Evolutionary conservation across 371 early-diverging fungal species (phyloP).

Genomic region (Mucor lusitanicus): DNA sequence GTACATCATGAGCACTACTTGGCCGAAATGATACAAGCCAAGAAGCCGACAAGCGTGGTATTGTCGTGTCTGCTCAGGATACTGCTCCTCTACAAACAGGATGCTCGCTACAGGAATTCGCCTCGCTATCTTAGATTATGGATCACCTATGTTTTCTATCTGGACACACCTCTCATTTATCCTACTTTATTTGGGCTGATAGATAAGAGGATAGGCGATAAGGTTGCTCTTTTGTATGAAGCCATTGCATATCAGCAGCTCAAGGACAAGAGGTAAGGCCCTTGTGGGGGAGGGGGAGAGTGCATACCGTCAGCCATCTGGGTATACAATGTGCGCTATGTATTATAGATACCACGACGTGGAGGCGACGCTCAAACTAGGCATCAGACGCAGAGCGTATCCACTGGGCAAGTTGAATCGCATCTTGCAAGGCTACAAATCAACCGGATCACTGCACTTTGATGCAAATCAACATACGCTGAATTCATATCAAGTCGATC

Average conservation of each 20-base stretch:
- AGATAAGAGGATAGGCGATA: conserved; percentile 31
- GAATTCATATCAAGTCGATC: not conserved
- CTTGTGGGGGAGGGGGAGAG: not conserved
- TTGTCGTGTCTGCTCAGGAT: not conserved
- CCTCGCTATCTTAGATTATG: conserved; percentile 34
- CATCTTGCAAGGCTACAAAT: not conserved
- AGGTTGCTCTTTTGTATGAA: conserved; percentile 31
- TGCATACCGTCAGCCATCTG: not conserved
- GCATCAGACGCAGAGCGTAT: conserved; percentile 23
- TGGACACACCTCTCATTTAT: conserved; percentile 5
- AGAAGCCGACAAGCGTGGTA: not conserved
- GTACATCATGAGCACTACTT: conserved; percentile 8
- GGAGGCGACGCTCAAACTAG: conserved; percentile 17
- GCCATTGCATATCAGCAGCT: conserved; percentile 22
- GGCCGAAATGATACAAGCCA: not conserved
- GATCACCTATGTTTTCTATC: conserved; percentile 30
- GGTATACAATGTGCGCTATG: not conserved
- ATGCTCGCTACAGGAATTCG: conserved; percentile 15
- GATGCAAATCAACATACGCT: not conserved
- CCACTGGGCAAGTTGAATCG: conserved; percentile 22
- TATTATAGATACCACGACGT: conserved; percentile 22
- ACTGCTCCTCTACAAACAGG: conserved; percentile 2
- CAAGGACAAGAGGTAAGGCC: conserved; percentile 2
- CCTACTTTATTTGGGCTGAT: conserved; percentile 26
- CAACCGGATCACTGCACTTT: conserved; percentile 1